A percentile compares a stretch with the other conserved stretches of the same genome.
phyloP scores from a whole-genome alignment of 495 filamentous ascomycete species.

The Aspergillus indologenus region DNA sequence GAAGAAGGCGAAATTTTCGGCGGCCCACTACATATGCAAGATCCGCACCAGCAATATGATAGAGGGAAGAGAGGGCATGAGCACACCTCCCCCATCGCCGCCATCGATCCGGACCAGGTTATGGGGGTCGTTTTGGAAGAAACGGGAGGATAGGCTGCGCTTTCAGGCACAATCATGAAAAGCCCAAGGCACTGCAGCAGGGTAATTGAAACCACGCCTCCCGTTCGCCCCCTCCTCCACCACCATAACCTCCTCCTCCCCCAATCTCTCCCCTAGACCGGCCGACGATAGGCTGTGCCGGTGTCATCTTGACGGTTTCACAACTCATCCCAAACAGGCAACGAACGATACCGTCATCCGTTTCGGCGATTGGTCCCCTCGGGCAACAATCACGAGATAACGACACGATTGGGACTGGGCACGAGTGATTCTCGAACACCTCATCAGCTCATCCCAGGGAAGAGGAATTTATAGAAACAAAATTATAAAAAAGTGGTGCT shows the following conservation, averaged over 20 bases:
- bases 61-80: background rate
- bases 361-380: constrained; percentile 18
- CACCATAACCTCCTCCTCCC: no score
- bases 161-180: background rate
- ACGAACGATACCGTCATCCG: constrained; percentile 18
- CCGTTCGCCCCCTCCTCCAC: no score
- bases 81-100: background rate
- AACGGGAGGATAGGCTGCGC: background rate
- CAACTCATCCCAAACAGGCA: constrained; percentile 14
- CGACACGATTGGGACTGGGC: constrained; percentile 20
- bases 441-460: constrained; percentile 16
- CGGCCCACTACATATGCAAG: constrained; percentile 18
- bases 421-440: constrained; percentile 12
- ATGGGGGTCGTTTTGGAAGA: background rate
- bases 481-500: constrained; percentile 2
- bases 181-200: constrained; percentile 14
- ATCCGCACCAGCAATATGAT: constrained; percentile 7
- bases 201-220: constrained; percentile 4
- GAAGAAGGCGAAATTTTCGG: constrained; percentile 8
- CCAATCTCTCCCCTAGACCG: constrained; percentile 16
- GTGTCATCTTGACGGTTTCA: constrained; percentile 25
- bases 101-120: constrained; percentile 2
- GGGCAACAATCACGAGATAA: constrained; percentile 22
- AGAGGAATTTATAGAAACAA: constrained; percentile 14
- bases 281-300: constrained; percentile 21